Percentiles rank a stretch among this genome's conserved stretches.
Conservation (phyloP, 495 filamentous ascomycete genomes). For the Penicillium cataractarum region DNA sequence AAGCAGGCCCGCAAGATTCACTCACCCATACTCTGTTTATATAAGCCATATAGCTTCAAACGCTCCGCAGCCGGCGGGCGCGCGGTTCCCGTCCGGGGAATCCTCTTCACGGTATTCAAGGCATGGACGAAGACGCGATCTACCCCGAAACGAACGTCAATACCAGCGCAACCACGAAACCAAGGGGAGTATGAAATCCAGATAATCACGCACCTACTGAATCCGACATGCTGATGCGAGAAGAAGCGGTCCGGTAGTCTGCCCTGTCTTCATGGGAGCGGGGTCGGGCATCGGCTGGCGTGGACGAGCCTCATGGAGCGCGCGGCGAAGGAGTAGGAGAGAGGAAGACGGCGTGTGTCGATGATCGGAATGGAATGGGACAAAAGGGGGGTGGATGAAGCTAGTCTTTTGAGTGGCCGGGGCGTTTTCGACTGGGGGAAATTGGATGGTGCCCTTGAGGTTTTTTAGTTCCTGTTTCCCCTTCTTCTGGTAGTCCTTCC, state of each 20-base stretch:
- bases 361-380: conserved; percentile 7
- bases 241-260: conserved; percentile 27
- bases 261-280: conserved; percentile 42
- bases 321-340: background rate
- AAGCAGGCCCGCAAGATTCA: background rate
- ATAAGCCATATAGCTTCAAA: conserved; percentile 91
- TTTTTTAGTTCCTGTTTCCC: background rate
- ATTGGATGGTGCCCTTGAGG: conserved; percentile 5
- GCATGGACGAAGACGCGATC: conserved; percentile 99
- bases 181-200: background rate
- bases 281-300: conserved; percentile 35
- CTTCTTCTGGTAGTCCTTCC: background rate
- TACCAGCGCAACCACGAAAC: background rate
- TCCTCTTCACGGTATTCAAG: conserved; percentile 96
- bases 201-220: conserved; percentile 54
- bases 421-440: conserved; percentile 6
- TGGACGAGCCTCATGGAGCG: conserved; percentile 33
- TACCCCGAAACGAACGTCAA: conserved; percentile 32
- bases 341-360: background rate
- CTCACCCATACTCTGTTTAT: conserved; percentile 94
- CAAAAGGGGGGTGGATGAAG: background rate
- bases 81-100: conserved; percentile 86
- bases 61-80: conserved; percentile 85
- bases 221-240: conserved; percentile 54
- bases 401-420: background rate